These are phyloP conservation scores for Gaeumannomyces sp. DNA, from an alignment of 2,329 filamentous ascomycete genomes.

Conservation along the genomic window DNA sequence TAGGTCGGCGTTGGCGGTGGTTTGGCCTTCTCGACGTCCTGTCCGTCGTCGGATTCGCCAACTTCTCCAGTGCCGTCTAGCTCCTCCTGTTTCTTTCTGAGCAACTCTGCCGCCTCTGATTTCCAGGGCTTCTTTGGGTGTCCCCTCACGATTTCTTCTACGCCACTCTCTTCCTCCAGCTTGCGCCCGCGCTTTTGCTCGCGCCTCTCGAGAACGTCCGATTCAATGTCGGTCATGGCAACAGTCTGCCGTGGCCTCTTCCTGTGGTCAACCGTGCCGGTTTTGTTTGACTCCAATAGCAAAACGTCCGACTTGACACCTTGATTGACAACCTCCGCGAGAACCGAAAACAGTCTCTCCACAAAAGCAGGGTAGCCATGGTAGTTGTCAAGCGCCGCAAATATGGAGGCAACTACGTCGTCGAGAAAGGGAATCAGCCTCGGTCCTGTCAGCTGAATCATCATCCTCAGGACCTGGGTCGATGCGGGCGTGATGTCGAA, in stretches of 20 bases:
- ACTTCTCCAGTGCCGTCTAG: slow-evolving; percentile 22
- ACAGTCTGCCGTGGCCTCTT: slow-evolving; percentile 28
- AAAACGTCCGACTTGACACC: slow-evolving; percentile 56
- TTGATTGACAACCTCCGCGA: slow-evolving; percentile 79
- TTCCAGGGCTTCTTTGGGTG: slow-evolving; percentile 33
- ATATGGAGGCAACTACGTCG: slow-evolving; percentile 85
- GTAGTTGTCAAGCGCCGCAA: slow-evolving; percentile 87
- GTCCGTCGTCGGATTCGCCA: slow-evolving; percentile 27
- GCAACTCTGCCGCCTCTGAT: slow-evolving; percentile 21
- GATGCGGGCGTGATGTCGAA: slow-evolving; percentile 90
- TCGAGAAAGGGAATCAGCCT: slow-evolving; percentile 81
- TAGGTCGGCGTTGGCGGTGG: slow-evolving; percentile 72
- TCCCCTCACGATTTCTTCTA: slow-evolving; percentile 24
- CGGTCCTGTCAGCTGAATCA: slow-evolving; percentile 81
- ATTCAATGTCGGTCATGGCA: slow-evolving; percentile 36
- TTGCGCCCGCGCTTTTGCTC: slow-evolving; percentile 37
- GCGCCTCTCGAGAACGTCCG: slow-evolving; percentile 56
- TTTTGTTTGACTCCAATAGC: slow-evolving; percentile 36
- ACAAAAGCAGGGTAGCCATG: slow-evolving; percentile 87
- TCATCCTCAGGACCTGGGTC: slow-evolving; percentile 87
- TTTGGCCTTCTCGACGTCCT: slow-evolving; percentile 36
- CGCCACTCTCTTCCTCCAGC: slow-evolving; percentile 24
- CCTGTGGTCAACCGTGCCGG: slow-evolving; percentile 32
- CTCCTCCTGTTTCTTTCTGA: slow-evolving; percentile 21
- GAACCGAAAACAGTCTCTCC: slow-evolving; percentile 74